A percentile compares a stretch with the other conserved stretches of the same genome.
phyloP scores from a whole-genome alignment of 345 rosid species.

The Hibiscus mutabilis region DNA sequence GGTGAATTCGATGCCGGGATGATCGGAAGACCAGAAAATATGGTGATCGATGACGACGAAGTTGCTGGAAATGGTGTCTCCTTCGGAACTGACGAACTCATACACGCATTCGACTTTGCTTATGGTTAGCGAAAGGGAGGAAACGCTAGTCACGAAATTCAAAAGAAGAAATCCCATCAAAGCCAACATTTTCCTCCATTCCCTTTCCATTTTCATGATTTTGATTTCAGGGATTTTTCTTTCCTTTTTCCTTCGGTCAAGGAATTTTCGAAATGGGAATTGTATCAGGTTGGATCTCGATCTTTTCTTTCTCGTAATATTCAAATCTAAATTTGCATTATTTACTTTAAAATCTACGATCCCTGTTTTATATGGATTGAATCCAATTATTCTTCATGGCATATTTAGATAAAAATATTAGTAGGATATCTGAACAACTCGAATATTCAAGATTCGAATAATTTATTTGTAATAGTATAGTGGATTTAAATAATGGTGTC shows the following conservation, averaged over 20 bases:
- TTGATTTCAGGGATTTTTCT: neutral
- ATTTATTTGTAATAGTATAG: too few species aligned
- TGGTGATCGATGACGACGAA: constrained; percentile 95
- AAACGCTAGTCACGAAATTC: constrained; percentile 34
- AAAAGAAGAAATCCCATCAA: constrained; percentile 27
- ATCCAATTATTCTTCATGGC: too few species aligned
- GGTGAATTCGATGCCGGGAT: constrained; percentile 85
- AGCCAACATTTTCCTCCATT: constrained; percentile 27
- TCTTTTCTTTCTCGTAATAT: too few species aligned
- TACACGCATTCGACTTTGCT: constrained; percentile 80
- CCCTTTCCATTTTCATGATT: constrained; percentile 19
- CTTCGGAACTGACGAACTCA: constrained; percentile 84
- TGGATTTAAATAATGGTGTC: too few species aligned
- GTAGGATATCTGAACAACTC: too few species aligned
- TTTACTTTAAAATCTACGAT: too few species aligned
- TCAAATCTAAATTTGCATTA: too few species aligned
- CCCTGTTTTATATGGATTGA: too few species aligned
- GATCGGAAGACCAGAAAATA: constrained; percentile 95
- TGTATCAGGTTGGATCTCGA: too few species aligned
- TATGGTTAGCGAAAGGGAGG: constrained; percentile 78
- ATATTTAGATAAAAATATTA: too few species aligned
- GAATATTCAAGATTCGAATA: too few species aligned
- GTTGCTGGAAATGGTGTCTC: constrained; percentile 79
- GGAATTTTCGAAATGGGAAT: too few species aligned
- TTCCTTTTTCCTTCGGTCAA: neutral